Base-by-base conservation (phyloP, 202 grass and related monocot genomes). In the Dendrocalamus latiflorus region DNA sequence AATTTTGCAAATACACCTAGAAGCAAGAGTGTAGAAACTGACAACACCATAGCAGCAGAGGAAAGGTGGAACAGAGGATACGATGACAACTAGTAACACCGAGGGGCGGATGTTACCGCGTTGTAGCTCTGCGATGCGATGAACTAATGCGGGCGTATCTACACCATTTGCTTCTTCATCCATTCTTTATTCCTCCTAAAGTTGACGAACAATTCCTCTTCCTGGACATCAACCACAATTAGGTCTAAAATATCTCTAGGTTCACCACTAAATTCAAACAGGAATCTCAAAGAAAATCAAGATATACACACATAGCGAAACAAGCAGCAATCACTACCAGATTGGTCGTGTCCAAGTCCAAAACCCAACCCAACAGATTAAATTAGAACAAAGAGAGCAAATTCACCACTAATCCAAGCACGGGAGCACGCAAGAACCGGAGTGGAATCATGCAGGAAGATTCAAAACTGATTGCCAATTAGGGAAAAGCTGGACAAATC, bases 61-160 rank as follows among this genome's bases (percentile, higher is more conserved):
- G 72, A 11, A 38, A 48, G 28, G 17, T 60, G 34, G 28, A 77
- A 77, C 53, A 49, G 14, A n/a, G 1, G 36, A 49, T 43, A 15
- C 25, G 56, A 21, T 38, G 43, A 12, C 12, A 24, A 49, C 2
- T n/a, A 77, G 26, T 34, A 47, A 5, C 20, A 68, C 1, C 1
- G 2, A 26, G n/a, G 50, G 4, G 15, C 20, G 25, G 49, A 33
- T 18, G 66, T 78, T 85, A 85, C 83, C 74, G 17, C 22, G 42
- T 57, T 85, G 83, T 8, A 85, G 74, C 30, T 85, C 65, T 68
- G 70, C 42, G 1, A 85, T 4, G 15, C 30, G 51, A 37, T 41
- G 28, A 49, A 70, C 6, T 36, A 78, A 24, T 30, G 66, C 30
- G 9, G 53, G 21, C 9, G 21, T 44, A 61, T 77, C 57, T 58